Conservation (phyloP, 2,329 filamentous ascomycete genomes). For the Claviceps cyperi region DNA sequence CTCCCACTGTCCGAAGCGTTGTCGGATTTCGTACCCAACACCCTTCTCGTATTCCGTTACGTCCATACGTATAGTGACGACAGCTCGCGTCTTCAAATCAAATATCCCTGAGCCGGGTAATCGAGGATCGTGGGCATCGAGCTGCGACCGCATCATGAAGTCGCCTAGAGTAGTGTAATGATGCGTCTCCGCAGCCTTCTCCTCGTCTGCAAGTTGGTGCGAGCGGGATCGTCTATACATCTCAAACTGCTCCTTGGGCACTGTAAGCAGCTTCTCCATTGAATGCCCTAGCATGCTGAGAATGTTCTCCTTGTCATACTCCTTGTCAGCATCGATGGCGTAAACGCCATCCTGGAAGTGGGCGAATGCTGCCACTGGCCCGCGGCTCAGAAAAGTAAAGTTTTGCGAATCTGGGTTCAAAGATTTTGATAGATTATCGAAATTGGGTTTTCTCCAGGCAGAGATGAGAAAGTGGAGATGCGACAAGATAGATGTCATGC, state of each 20-base stretch:
- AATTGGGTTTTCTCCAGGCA: conserved; percentile 60
- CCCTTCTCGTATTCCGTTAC: conserved; percentile 56
- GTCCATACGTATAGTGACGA: conserved; percentile 85
- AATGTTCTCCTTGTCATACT: conserved; percentile 72
- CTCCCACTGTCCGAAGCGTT: conserved; percentile 63
- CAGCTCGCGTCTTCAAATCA: conserved; percentile 88
- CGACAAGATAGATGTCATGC: conserved; percentile 74
- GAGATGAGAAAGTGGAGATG: conserved; percentile 93
- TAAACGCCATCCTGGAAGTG: conserved; percentile 74
- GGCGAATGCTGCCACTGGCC: conserved; percentile 69
- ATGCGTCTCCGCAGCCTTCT: conserved; percentile 59
- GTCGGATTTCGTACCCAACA: conserved; percentile 73
- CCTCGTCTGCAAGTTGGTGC: conserved; percentile 56
- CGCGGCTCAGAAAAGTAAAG: conserved; percentile 59
- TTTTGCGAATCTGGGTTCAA: conserved; percentile 47
- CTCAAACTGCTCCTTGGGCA: conserved; percentile 72
- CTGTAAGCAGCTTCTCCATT: conserved; percentile 87
- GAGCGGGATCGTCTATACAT: conserved; percentile 59
- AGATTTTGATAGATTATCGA: conserved; percentile 47
- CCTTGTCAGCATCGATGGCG: conserved; percentile 90
- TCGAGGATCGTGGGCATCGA: conserved; percentile 77
- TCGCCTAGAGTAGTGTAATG: conserved; percentile 80
- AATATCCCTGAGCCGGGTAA: conserved; percentile 88
- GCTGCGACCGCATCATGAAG: conserved; percentile 86
- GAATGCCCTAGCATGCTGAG: conserved; percentile 88